Evolutionary conservation across 2,329 filamentous ascomycete genomes (phyloP), one percentile per base, ranked within the genome.

Genomic region (Talaromyces sp.): DNA sequence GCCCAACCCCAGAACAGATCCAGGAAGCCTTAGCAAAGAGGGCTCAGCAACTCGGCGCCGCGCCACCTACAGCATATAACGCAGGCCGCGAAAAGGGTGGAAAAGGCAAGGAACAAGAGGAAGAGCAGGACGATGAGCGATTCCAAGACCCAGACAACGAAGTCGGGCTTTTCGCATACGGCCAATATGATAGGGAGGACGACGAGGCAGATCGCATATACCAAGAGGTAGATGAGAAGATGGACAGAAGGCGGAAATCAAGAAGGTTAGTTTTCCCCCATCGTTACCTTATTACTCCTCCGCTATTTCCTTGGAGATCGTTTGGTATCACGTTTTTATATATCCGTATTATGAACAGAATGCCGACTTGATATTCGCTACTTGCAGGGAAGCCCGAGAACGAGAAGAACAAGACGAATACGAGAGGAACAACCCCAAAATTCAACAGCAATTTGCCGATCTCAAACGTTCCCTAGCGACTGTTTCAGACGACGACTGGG

Each of bases 81-180:
- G 86, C 85, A 8, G 86, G 85, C 58, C 85, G 87, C 60, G 89
- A 90, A 70, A 89, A 90, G 65, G 85, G 78, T 9, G 72, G 70
- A 47, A 82, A 84, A 63, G 84, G 86, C 19, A 80, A 82, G 55
- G 88, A 90, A 57, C 86, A 90, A 19, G 87, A 89, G 39, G 88
- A 89, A 60, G 88, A 90, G 59, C 88, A 92, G 59, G 89, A 91
- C 33, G 88, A 92, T 60, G 89, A 90, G 39, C 85, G 93, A 54
- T 98, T 92, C 71, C 92, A 96, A 72, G 95, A 99, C 73, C 95
- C 95, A 0, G 95, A 99, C 70, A 98, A 98, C 71, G 95, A 99
- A 75, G 90, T 95, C 55, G 95, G 96, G 4, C 81, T 99, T 25
- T 99, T 99, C 71, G 93, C 95, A 3, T 93, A 92, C 60, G 95